phyloP scores from a whole-genome alignment of 345 rosid species.

The Pugionium dolabratum region DNA sequence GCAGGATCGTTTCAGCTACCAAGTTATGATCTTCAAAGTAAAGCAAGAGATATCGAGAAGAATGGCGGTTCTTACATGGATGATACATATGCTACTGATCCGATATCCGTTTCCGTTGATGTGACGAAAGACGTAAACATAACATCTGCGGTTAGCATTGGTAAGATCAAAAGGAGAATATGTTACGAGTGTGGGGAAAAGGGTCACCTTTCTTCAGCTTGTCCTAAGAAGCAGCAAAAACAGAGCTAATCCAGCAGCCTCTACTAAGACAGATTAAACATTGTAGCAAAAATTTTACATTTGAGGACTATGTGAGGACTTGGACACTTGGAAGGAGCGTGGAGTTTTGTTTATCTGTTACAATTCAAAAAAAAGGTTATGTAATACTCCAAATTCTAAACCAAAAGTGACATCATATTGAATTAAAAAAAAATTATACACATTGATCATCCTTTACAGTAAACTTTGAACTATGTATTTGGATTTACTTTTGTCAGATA shows the following conservation, averaged over 20 bases:
- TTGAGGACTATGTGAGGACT: slow-evolving; percentile 14
- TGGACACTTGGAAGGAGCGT: slow-evolving; percentile 21
- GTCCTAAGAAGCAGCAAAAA: slow-evolving; percentile 43
- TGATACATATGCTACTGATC: slow-evolving; percentile 18
- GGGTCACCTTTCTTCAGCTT: too few relatives aligned
- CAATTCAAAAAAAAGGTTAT: neutral
- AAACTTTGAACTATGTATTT: too few relatives aligned
- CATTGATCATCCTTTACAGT: too few relatives aligned
- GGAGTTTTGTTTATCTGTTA: slow-evolving; percentile 32
- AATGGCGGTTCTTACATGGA: slow-evolving; percentile 36
- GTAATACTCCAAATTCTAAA: neutral
- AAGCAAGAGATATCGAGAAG: slow-evolving; percentile 21
- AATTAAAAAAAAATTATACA: too few relatives aligned
- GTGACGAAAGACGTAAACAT: slow-evolving; percentile 15
- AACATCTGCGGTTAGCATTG: neutral
- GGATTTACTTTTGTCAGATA: too few relatives aligned
- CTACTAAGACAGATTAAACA: slow-evolving; percentile 15
- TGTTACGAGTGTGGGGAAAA: too few relatives aligned
- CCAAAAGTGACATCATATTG: neutral
- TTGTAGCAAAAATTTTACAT: slow-evolving; percentile 15
- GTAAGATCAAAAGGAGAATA: too few relatives aligned
- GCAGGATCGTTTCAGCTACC: slow-evolving; percentile 56
- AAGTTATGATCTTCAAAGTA: slow-evolving; percentile 56
- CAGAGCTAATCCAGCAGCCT: slow-evolving; percentile 25
- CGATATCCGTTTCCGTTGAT: neutral